A percentile compares a stretch with the other conserved stretches of the same genome.
phyloP scores from a whole-genome alignment of 1,284 basidiomycete species.

The Austroboletus rostrupii region DNA sequence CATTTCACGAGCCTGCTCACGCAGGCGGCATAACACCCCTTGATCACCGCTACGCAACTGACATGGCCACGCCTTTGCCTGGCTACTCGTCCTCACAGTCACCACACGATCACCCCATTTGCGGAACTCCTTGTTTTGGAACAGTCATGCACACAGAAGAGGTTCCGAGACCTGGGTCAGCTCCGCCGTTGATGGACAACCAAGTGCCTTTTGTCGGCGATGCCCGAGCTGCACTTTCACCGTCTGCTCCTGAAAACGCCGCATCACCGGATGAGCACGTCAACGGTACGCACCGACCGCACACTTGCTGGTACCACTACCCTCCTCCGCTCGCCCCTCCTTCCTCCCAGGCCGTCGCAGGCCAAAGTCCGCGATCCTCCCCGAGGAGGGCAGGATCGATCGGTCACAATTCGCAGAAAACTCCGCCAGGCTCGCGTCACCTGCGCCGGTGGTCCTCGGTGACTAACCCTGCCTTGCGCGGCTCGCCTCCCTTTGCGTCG shows the following conservation, averaged over 20 bases:
- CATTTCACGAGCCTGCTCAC: conserved; percentile 16
- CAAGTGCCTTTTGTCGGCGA: conserved; percentile 28
- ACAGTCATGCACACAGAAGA: conserved; percentile 22
- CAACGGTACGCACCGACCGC: conserved; percentile 8
- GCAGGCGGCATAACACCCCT: conserved; percentile 14
- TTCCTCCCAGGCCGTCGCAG: conserved; percentile 13
- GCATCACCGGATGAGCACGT: conserved; percentile 12
- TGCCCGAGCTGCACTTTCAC: conserved; percentile 18
- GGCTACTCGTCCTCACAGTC: conserved; percentile 31
- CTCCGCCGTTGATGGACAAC: conserved; percentile 29
- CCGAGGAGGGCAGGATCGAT: conserved; percentile 32
- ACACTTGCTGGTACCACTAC: conserved; percentile 22
- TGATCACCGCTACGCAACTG: conserved; percentile 24
- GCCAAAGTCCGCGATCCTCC: conserved; percentile 32
- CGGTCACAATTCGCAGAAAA: conserved; percentile 30
- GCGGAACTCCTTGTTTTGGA: conserved; percentile 20
- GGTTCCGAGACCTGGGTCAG: conserved; percentile 27
- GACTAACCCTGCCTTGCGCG: conserved; percentile 27
- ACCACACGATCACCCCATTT: conserved; percentile 27
- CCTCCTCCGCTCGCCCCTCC: not conserved
- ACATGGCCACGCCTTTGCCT: conserved; percentile 31
- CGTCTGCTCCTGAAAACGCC: conserved; percentile 12
- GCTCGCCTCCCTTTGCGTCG: conserved; percentile 16
- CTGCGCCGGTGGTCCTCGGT: conserved; percentile 32
- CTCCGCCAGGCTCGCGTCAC: conserved; percentile 28